phyloP scores from a whole-genome alignment of 2,329 filamentous ascomycete genomes.

The Pestalotiopsis sp. region DNA sequence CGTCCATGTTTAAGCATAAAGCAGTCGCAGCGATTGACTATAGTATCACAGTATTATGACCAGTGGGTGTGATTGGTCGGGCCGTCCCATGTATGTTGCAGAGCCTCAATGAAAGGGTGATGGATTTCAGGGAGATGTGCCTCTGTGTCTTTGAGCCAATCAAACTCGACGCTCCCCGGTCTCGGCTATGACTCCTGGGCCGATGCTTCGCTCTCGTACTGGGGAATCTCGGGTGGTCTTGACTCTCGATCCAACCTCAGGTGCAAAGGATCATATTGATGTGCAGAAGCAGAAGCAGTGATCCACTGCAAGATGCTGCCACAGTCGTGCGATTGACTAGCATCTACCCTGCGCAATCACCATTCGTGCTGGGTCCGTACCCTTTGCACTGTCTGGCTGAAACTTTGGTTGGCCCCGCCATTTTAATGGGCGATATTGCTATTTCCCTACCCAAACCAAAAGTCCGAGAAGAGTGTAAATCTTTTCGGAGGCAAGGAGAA shows the following conservation, averaged over 20 bases:
- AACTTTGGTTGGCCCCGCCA: not conserved
- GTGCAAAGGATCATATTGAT: not conserved
- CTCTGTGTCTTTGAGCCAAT: not conserved
- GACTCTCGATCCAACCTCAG: not conserved
- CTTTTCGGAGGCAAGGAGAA: not conserved
- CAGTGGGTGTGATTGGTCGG: not conserved
- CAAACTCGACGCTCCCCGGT: not conserved
- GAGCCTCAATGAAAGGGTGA: not conserved
- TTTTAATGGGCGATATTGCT: not conserved
- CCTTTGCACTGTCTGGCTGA: not conserved
- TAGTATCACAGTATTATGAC: not conserved
- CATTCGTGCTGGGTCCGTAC: not conserved
- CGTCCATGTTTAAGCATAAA: slow-evolving; percentile 7
- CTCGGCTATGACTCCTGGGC: not conserved
- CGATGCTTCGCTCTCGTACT: not conserved
- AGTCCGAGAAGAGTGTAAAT: not conserved
- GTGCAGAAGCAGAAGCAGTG: not conserved
- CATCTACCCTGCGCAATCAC: not conserved
- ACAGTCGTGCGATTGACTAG: not conserved
- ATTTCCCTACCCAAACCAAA: not conserved
- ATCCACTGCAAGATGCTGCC: not conserved
- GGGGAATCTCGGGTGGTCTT: not conserved
- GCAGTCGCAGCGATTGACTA: not conserved
- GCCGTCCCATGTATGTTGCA: not conserved
- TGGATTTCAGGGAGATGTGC: not conserved